Evolutionary conservation across 208 protist species (phyloP).

Genomic region (Leishmania lainsoni): DNA sequence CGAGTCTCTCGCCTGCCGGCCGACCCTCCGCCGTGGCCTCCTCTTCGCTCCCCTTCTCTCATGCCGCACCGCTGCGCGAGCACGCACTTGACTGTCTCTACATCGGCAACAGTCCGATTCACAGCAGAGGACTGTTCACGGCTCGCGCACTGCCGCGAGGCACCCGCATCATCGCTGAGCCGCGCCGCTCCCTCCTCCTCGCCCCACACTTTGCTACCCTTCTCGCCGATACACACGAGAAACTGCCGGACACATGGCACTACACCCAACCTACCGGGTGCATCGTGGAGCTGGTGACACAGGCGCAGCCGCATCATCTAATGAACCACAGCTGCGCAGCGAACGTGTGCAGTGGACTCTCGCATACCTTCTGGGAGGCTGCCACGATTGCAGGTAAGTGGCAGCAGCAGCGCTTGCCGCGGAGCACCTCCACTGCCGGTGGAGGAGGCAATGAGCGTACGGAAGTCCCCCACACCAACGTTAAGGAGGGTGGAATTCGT

Average conservation of each 20-base stretch:
- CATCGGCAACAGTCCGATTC: slow-evolving; percentile 67
- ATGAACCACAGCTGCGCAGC: slow-evolving; percentile 80
- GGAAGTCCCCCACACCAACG: background rate
- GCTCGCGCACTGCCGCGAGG: slow-evolving; percentile 36
- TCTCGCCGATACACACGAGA: slow-evolving; percentile 63
- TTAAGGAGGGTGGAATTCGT: background rate
- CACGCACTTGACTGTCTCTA: slow-evolving; percentile 49
- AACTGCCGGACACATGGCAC: slow-evolving; percentile 73
- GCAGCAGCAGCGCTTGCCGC: background rate
- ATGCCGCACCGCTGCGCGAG: slow-evolving; percentile 23
- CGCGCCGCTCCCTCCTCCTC: slow-evolving; percentile 58
- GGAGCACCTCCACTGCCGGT: background rate
- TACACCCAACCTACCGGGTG: slow-evolving; percentile 73
- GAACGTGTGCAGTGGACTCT: slow-evolving; percentile 72
- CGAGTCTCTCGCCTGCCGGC: background rate
- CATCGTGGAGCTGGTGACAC: slow-evolving; percentile 64
- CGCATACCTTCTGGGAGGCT: slow-evolving; percentile 58
- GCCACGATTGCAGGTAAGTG: slow-evolving; percentile 19
- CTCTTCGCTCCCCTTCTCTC: background rate
- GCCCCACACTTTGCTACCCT: slow-evolving; percentile 46
- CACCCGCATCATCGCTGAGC: slow-evolving; percentile 60
- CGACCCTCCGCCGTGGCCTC: background rate
- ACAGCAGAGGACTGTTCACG: slow-evolving; percentile 73
- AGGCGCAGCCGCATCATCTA: slow-evolving; percentile 68
- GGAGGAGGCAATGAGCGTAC: background rate